Evolutionary conservation across 2,329 filamentous ascomycete species (phyloP).

Genomic region (Ascochyta rabiei): DNA sequence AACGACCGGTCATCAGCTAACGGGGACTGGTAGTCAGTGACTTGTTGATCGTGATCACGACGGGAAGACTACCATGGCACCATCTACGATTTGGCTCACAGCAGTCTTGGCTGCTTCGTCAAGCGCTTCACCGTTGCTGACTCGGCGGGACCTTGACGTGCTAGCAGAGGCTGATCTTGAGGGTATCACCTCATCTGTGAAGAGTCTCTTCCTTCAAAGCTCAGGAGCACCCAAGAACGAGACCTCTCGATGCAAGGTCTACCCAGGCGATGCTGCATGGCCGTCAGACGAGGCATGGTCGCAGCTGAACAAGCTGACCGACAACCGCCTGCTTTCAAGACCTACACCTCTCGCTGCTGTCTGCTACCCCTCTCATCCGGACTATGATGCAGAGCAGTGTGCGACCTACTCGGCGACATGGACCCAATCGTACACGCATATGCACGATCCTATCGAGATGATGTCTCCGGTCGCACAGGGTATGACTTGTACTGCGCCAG

Average conservation of each 20-base stretch:
- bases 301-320: slow-evolving; percentile 51
- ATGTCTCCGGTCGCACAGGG: slow-evolving; percentile 47
- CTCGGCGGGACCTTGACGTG: slow-evolving; percentile 5
- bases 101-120: slow-evolving; percentile 30
- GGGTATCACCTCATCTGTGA: slow-evolving; percentile 25
- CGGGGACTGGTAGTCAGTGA: background rate
- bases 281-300: slow-evolving; percentile 56
- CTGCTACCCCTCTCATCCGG: slow-evolving; percentile 37
- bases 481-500: slow-evolving; percentile 46
- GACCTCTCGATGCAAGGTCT: slow-evolving; percentile 54
- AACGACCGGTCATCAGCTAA: slow-evolving; percentile 5
- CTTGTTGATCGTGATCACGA: slow-evolving; percentile 5
- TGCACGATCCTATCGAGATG: slow-evolving; percentile 45
- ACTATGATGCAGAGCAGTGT: slow-evolving; percentile 40
- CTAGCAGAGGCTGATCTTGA: slow-evolving; percentile 31
- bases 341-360: slow-evolving; percentile 41
- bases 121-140: slow-evolving; percentile 28
- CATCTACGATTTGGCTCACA: slow-evolving; percentile 28
- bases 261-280: slow-evolving; percentile 56
- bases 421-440: slow-evolving; percentile 42
- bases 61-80: slow-evolving; percentile 17
- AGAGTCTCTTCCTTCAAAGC: slow-evolving; percentile 28
- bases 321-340: slow-evolving; percentile 32
- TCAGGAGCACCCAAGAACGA: slow-evolving; percentile 19
- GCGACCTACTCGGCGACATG: slow-evolving; percentile 38